Evolutionary conservation across 2,329 filamentous ascomycete species (phyloP).

Genomic region (Venturia nashicola): DNA sequence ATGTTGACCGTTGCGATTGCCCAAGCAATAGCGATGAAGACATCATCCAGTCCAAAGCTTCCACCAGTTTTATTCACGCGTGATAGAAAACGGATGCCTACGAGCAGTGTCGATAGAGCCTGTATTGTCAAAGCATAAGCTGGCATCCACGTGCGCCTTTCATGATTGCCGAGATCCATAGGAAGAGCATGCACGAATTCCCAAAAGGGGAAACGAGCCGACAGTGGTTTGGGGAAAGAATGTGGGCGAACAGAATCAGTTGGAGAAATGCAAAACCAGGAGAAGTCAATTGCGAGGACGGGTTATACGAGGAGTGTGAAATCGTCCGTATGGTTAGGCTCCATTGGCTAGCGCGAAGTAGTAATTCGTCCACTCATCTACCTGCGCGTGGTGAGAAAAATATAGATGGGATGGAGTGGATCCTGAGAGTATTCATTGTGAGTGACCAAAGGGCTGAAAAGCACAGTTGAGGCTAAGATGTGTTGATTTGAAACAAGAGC

Average conservation of each 20-base stretch:
- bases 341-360: not conserved
- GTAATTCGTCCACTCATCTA: not conserved
- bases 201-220: not conserved
- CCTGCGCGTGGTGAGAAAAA: not conserved
- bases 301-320: not conserved
- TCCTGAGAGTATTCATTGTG: not conserved
- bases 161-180: slow-evolving; percentile 1
- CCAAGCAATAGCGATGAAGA: slow-evolving; percentile 10
- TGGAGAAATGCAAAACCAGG: not conserved
- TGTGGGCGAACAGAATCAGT: not conserved
- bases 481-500: not conserved
- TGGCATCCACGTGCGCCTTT: slow-evolving; percentile 8
- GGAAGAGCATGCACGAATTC: not conserved
- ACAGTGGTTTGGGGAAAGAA: not conserved
- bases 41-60: slow-evolving; percentile 7
- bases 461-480: not conserved
- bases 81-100: slow-evolving; percentile 5
- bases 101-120: slow-evolving; percentile 5
- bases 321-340: not conserved
- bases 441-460: not conserved
- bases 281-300: not conserved
- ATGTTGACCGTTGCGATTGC: not conserved
- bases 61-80: not conserved
- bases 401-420: not conserved
- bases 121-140: slow-evolving; percentile 7